phyloP scores from a whole-genome alignment of 352 stramenopile genomes.

The Elongisporangium senticosum region DNA sequence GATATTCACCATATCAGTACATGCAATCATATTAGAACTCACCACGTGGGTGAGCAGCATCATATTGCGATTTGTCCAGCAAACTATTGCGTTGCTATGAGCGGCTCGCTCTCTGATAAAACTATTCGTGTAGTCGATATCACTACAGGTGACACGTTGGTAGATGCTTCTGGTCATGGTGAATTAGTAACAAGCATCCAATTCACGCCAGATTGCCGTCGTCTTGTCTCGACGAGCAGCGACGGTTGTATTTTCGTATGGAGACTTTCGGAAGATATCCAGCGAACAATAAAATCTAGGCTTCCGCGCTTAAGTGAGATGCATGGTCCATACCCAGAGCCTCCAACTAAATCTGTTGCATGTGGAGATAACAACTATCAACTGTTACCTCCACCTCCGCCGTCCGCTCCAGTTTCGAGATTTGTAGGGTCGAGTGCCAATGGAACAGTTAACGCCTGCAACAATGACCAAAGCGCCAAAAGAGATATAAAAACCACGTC shows the following conservation, averaged over 20 bases:
- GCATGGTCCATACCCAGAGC: constrained; percentile 17
- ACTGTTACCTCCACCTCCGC: constrained; percentile 27
- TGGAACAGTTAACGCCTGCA: neutral
- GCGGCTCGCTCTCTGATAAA: constrained; percentile 77
- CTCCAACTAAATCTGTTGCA: constrained; percentile 9
- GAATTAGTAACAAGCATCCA: constrained; percentile 77
- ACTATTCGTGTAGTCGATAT: constrained; percentile 86
- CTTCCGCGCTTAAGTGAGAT: constrained; percentile 35
- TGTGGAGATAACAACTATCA: neutral
- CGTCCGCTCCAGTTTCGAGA: constrained; percentile 11
- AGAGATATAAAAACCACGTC: neutral
- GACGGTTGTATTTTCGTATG: constrained; percentile 89
- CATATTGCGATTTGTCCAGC: constrained; percentile 61
- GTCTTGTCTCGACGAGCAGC: constrained; percentile 75
- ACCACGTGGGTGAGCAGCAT: constrained; percentile 70
- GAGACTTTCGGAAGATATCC: constrained; percentile 72
- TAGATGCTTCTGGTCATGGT: constrained; percentile 75
- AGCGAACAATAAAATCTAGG: constrained; percentile 53
- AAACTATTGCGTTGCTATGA: constrained; percentile 72
- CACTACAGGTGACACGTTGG: constrained; percentile 64
- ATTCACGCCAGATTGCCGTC: constrained; percentile 84
- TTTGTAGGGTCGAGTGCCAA: no score
- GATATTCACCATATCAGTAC: constrained; percentile 62
- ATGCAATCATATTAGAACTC: constrained; percentile 52
- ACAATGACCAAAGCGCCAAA: neutral